Percentiles rank a stretch among this genome's conserved stretches.
phyloP scores from a whole-genome alignment of 768 basidiomycete genomes.

The Amanita exitialis region DNA sequence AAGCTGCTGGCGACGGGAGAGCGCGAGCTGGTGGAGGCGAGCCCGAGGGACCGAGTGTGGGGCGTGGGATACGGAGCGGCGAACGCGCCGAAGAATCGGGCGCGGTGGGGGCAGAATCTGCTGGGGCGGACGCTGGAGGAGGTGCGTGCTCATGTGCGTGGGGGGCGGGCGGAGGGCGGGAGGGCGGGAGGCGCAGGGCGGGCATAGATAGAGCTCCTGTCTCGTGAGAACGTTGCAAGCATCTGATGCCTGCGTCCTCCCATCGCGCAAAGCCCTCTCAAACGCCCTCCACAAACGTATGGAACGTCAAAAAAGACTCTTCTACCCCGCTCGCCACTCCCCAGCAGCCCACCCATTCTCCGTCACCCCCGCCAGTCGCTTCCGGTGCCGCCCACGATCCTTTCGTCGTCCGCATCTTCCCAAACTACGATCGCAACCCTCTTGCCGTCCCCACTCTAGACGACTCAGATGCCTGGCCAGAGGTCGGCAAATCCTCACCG shows the following conservation, averaged over 20 bases:
- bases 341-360: neutral
- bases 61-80: conserved; percentile 46
- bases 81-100: conserved; percentile 29
- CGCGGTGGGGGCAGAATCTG: conserved; percentile 50
- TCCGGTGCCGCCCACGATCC: conserved; percentile 25
- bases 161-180: neutral
- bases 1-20: conserved; percentile 38
- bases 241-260: conserved; percentile 13
- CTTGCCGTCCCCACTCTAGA: conserved; percentile 16
- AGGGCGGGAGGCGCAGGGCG: neutral
- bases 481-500: conserved; percentile 24
- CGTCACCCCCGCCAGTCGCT: conserved; percentile 4
- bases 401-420: conserved; percentile 30
- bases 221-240: neutral
- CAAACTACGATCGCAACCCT: conserved; percentile 9
- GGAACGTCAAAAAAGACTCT: conserved; percentile 18
- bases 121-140: conserved; percentile 38
- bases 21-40: conserved; percentile 44
- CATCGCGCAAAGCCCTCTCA: conserved; percentile 6
- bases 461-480: conserved; percentile 35
- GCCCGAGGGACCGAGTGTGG: conserved; percentile 54
- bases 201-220: neutral
- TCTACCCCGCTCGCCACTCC: neutral
- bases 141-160: conserved; percentile 22
- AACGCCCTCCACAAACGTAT: conserved; percentile 17